Evolutionary conservation across 2,329 filamentous ascomycete genomes (phyloP), one percentile per base, ranked within the genome.

Genomic region (Colletotrichum musicola): DNA sequence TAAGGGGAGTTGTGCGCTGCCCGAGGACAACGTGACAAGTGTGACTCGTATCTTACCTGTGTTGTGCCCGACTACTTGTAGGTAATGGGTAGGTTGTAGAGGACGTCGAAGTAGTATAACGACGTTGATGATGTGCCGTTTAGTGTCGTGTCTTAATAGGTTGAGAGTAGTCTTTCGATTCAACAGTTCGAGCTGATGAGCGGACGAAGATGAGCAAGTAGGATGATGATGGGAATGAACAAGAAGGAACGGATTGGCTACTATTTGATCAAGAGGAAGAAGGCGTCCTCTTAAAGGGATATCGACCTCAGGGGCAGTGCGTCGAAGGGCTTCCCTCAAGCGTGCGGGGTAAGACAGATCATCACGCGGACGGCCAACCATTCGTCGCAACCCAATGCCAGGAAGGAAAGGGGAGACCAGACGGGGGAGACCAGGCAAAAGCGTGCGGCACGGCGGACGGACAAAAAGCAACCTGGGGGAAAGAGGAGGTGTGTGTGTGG

Each of bases 321-420:
- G 47, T 71, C 51, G 62, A 69, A 53, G 38, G 60, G 5, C 30
- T 35, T 60, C 16, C 53, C 62, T 44, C 60, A 54, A 66, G 69
- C 66, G 69, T 71, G 69, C 69, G 69, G 69, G 69, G 69, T 71
- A 71, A 64, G 53, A 62, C 55, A 66, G 62, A 69, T 62, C 69
- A 62, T 71, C 69, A 71, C 66, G 69, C 66, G 69, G 66, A 55
- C 56, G 44, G 57, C 50, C 61, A 61, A 44, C 66, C 62, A 68
- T 64, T 56, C 47, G 51, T 51, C 65, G 56, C 56, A 56, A 30
- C 38, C 40, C 49, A 66, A 51, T 22, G 16, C 18, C 27, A 57
- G 40, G 25, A 50, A 50, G 40, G 58, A 38, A 56, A 46, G 35
- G 49, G n/a, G 53, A 54, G 61, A 22, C 13, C 20, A 66, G 55